phyloP scores from a whole-genome alignment of 2,329 filamentous ascomycete genomes.

The Cordyceps pruinosa region DNA sequence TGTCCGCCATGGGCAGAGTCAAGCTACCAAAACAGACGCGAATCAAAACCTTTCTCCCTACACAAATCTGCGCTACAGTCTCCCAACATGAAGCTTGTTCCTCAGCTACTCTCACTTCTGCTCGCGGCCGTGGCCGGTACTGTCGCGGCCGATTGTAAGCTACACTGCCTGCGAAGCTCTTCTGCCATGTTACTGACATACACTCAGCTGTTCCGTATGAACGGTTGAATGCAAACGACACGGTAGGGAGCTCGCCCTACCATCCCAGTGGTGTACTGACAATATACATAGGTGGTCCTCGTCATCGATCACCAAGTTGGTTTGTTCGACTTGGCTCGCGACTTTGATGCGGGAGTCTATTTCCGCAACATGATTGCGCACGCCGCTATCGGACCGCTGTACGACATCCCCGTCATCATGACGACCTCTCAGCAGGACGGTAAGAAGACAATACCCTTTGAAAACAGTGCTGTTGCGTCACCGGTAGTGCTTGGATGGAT shows the following conservation, averaged over 20 bases:
- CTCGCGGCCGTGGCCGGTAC: neutral
- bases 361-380: constrained; percentile 62
- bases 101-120: neutral
- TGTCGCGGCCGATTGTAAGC: neutral
- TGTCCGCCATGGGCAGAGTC: neutral
- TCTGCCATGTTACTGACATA: neutral
- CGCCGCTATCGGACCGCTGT: constrained; percentile 57
- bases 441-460: constrained; percentile 15
- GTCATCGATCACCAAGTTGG: constrained; percentile 33
- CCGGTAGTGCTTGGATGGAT: too few relatives aligned
- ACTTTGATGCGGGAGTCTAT: constrained; percentile 60
- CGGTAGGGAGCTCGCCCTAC: neutral
- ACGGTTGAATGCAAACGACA: neutral
- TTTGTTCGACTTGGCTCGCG: constrained; percentile 43
- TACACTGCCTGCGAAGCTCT: neutral
- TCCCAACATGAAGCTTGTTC: neutral
- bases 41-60: neutral
- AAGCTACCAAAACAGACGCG: neutral
- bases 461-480: neutral
- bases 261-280: neutral
- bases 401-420: constrained; percentile 61
- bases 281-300: constrained; percentile 14
- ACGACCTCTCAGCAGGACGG: constrained; percentile 60
- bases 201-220: neutral
- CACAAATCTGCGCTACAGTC: neutral